These are phyloP conservation scores for Drechslera avenae DNA, from an alignment of 2,329 filamentous ascomycete species.

Conservation along the genomic window DNA sequence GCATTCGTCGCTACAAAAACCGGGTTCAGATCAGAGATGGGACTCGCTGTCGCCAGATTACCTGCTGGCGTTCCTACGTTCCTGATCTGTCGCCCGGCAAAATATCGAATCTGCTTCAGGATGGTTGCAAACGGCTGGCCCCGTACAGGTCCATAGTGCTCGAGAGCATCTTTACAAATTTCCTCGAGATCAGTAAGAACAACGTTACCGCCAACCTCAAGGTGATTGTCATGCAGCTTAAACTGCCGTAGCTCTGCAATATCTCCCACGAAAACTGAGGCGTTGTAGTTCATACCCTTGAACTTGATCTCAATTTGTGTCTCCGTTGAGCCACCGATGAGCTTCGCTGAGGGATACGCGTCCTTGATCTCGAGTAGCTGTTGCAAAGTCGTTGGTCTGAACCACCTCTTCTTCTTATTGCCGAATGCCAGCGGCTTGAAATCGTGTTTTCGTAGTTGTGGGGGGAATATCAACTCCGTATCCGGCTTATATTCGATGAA, in stretches of 20 bases:
- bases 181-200: slow-evolving; percentile 88
- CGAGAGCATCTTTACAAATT: slow-evolving; percentile 78
- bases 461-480: slow-evolving; percentile 94
- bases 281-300: slow-evolving; percentile 88
- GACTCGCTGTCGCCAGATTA: slow-evolving; percentile 91
- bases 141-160: slow-evolving; percentile 72
- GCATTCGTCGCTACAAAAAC: slow-evolving; percentile 89
- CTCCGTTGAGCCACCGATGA: slow-evolving; percentile 95
- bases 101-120: slow-evolving; percentile 90
- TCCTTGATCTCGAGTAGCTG: slow-evolving; percentile 93
- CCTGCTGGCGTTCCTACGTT: slow-evolving; percentile 98
- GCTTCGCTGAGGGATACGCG: slow-evolving; percentile 81
- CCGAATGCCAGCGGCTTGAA: slow-evolving; percentile 85
- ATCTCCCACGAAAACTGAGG: slow-evolving; percentile 91
- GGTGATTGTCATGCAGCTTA: slow-evolving; percentile 73
- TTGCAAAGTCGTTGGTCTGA: slow-evolving; percentile 81
- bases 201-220: slow-evolving; percentile 95
- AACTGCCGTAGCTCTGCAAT: slow-evolving; percentile 88
- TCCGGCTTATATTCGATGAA: slow-evolving; percentile 95
- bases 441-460: slow-evolving; percentile 79
- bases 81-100: slow-evolving; percentile 91
- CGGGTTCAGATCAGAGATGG: slow-evolving; percentile 95
- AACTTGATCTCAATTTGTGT: slow-evolving; percentile 99
- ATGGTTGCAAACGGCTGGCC: slow-evolving; percentile 89
- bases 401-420: slow-evolving; percentile 95